Percentiles rank a stretch among this genome's conserved stretches.
Evolutionary conservation across 305 asterid genomes (phyloP).

Genomic region (Rubia tinctorum): DNA sequence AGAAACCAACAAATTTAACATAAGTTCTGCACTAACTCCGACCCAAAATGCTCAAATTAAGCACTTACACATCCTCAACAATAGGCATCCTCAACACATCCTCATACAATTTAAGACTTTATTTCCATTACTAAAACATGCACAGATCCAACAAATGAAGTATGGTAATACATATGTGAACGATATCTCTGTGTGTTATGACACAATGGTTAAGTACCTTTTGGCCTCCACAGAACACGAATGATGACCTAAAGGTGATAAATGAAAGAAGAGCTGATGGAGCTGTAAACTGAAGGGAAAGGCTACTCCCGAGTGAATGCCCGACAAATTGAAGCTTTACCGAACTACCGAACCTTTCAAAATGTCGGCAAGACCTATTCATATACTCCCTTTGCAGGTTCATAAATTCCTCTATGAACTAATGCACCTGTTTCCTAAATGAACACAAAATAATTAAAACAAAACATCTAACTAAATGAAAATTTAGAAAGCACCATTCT

Average conservation of each 20-base stretch:
- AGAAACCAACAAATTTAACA: conserved; percentile 3
- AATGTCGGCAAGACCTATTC: conserved; percentile 79
- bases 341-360: conserved; percentile 44
- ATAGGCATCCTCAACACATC: too few species aligned
- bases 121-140: too few species aligned
- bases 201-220: conserved; percentile 64
- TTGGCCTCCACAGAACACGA: conserved; percentile 74
- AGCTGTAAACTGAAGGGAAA: conserved; percentile 55
- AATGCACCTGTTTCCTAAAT: conserved; percentile 63
- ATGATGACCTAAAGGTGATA: conserved; percentile 86
- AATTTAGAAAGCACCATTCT: too few species aligned
- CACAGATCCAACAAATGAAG: too few species aligned
- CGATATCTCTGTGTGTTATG: conserved; percentile 82
- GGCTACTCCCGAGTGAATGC: conserved; percentile 91
- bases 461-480: too few species aligned
- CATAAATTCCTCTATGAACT: conserved; percentile 87
- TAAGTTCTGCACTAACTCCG: too few species aligned
- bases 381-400: conserved; percentile 90
- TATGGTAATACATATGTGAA: neutral
- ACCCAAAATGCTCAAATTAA: too few species aligned
- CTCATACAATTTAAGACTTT: too few species aligned
- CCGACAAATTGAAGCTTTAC: conserved; percentile 86
- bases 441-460: neutral
- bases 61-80: too few species aligned
- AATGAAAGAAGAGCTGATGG: conserved; percentile 68